Evolutionary conservation across 345 rosid species (phyloP), one percentile per base, ranked within the genome.

Genomic region (Dipteronia sinensis): DNA sequence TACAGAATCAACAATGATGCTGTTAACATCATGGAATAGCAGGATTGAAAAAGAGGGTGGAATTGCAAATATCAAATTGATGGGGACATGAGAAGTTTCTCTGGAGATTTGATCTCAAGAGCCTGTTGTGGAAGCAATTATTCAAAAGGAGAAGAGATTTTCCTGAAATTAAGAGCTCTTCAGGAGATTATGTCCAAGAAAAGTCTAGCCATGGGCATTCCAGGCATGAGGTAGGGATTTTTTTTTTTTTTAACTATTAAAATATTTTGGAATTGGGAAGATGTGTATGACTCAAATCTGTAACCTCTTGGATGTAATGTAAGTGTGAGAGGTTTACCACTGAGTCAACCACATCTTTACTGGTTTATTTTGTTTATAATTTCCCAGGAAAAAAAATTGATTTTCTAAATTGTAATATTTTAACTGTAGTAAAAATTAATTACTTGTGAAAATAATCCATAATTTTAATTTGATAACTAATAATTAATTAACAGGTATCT

Each of bases 101-200:
- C 89, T 4, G 89, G 83, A 38, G 89, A 86, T 67, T 83, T 88
- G 8, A 88, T 88, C 69, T 88, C 91, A 10, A 83, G 80, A 77
- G 89, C 89, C 2, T 85, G 89, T 59, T 88, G 86, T 58, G 89
- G 89, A 31, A 86, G 89, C 46, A 83, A 67, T 62, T 86, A 79
- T 59, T 78, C 79, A 4, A 74, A 63, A 56, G 89, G 86, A 38
- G 79, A 80, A 46, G 71, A 81, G n/a, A 86, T 88, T 34, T 88
- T 88, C 74, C 1, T 51, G 10, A 86, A 78, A 72, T 76, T 86
- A 38, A 82, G 83, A 66, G 75, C 77, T 65, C 88, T 88, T 23
- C 84, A 78, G 47, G 83, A 82, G 67, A 77, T 66, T 49, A 77
- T 85, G 86, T 86, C 89, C 44, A 80, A 83, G 71, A 80, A 65